Percentiles rank a stretch among this genome's conserved stretches.
Evolutionary conservation across 176 grass and related monocot species (phyloP).

Genomic region (Hordeum marinum): DNA sequence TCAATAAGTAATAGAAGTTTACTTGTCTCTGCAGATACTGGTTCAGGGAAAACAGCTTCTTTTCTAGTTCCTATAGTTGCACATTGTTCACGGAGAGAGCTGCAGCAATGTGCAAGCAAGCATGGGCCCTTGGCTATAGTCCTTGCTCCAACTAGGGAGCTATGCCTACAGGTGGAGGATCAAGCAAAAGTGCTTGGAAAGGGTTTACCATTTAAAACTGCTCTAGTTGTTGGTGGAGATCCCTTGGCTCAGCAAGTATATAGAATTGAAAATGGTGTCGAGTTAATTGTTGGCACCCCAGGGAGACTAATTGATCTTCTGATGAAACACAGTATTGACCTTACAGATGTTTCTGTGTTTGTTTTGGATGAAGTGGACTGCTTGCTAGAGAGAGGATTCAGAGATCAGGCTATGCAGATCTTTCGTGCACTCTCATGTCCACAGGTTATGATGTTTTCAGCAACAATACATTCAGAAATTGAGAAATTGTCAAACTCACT

Average conservation of each 20-base stretch:
- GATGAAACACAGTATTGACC: slow-evolving; percentile 61
- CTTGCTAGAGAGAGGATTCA: slow-evolving; percentile 70
- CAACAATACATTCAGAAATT: slow-evolving; percentile 64
- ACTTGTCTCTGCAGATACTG: slow-evolving; percentile 87
- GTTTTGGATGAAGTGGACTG: slow-evolving; percentile 94
- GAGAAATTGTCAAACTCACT: slow-evolving; percentile 63
- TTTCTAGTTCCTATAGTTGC: slow-evolving; percentile 87
- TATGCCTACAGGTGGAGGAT: slow-evolving; percentile 86
- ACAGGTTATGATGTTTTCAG: slow-evolving; percentile 92
- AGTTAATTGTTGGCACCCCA: slow-evolving; percentile 88
- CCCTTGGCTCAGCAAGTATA: slow-evolving; percentile 75
- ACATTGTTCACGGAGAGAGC: slow-evolving; percentile 37
- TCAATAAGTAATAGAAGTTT: slow-evolving; percentile 65
- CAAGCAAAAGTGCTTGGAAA: slow-evolving; percentile 86
- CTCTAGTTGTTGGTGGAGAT: slow-evolving; percentile 87
- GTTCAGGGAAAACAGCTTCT: slow-evolving; percentile 81
- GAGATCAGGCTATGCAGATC: slow-evolving; percentile 80
- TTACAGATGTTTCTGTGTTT: slow-evolving; percentile 59
- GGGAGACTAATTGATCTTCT: slow-evolving; percentile 92
- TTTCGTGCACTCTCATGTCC: slow-evolving; percentile 62
- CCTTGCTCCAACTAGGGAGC: slow-evolving; percentile 83
- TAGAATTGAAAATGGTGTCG: slow-evolving; percentile 70
- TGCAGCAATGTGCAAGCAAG: slow-evolving; percentile 11
- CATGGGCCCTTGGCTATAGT: slow-evolving; percentile 60
- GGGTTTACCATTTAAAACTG: slow-evolving; percentile 90